These are phyloP conservation scores for Coemansia sp. DNA, from an alignment of 192 early-diverging fungal genomes.

Conservation along the genomic window DNA sequence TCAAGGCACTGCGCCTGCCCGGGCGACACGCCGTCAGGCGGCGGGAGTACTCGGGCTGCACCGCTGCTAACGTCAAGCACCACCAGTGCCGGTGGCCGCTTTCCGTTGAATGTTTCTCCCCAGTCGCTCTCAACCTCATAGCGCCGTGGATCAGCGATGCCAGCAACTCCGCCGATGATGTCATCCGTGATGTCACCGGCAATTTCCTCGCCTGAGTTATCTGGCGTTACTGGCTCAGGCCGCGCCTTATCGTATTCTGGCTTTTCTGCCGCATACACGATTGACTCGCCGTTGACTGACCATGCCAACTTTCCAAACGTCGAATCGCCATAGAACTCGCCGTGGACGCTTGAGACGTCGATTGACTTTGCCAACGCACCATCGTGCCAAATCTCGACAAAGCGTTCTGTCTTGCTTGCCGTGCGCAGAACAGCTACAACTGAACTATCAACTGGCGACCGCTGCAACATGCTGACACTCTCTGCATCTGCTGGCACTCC, in stretches of 20 bases:
- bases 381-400: slow-evolving; percentile 63
- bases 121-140: slow-evolving; percentile 62
- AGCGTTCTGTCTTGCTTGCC: slow-evolving; percentile 26
- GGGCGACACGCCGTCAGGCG: slow-evolving; percentile 31
- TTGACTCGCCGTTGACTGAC: slow-evolving; percentile 56
- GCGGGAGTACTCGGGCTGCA: slow-evolving; percentile 26
- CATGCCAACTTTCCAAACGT: slow-evolving; percentile 67
- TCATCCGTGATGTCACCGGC: slow-evolving; percentile 42
- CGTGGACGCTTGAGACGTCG: slow-evolving; percentile 68
- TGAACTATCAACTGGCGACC: slow-evolving; percentile 36
- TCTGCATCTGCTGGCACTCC: slow-evolving; percentile 36
- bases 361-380: slow-evolving; percentile 57
- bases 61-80: slow-evolving; percentile 53
- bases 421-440: slow-evolving; percentile 49
- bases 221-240: slow-evolving; percentile 2
- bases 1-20: slow-evolving; percentile 56
- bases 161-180: slow-evolving; percentile 33
- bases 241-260: slow-evolving; percentile 47
- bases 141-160: slow-evolving; percentile 39
- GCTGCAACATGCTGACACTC: slow-evolving; percentile 29
- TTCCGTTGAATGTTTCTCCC: slow-evolving; percentile 71
- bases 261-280: slow-evolving; percentile 72
- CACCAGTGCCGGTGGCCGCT: slow-evolving; percentile 57
- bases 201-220: background rate
- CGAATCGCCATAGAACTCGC: slow-evolving; percentile 69